Conservation (phyloP, 495 filamentous ascomycete species). For the Cercophora scortea region DNA sequence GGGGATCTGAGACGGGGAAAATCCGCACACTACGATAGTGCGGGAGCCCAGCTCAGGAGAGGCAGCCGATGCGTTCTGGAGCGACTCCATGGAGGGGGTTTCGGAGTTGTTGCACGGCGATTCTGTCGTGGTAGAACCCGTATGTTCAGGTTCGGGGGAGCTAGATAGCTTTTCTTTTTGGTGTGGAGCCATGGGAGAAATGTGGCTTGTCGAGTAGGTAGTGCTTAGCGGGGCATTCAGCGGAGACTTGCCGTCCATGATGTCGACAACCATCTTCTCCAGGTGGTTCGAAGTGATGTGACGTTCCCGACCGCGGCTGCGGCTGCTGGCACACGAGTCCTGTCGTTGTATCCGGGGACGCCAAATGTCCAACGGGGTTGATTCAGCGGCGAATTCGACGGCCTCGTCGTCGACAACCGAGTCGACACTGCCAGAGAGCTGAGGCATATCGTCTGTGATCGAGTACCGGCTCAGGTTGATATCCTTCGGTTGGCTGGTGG, state of each 20-base stretch:
- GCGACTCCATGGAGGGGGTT: slow-evolving; percentile 17
- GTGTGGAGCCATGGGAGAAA: slow-evolving; percentile 13
- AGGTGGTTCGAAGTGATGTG: slow-evolving; percentile 84
- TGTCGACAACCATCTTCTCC: slow-evolving; percentile 78
- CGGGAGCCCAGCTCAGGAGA: slow-evolving; percentile 29
- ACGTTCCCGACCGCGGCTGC: slow-evolving; percentile 68
- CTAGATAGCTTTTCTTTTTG: slow-evolving; percentile 18
- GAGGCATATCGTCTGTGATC: slow-evolving; percentile 54
- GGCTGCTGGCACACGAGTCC: slow-evolving; percentile 46
- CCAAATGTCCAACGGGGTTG: slow-evolving; percentile 46
- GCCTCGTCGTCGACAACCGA: slow-evolving; percentile 71
- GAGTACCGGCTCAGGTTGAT: slow-evolving; percentile 27
- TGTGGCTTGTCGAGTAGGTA: slow-evolving; percentile 6
- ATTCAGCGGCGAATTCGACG: slow-evolving; percentile 57
- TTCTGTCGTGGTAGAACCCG: slow-evolving; percentile 33
- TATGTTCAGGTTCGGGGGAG: slow-evolving; percentile 14
- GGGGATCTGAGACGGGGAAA: slow-evolving; percentile 70
- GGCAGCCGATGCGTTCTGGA: slow-evolving; percentile 25
- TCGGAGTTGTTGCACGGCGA: slow-evolving; percentile 23
- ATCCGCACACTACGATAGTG: slow-evolving; percentile 76
- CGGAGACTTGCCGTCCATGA: slow-evolving; percentile 76
- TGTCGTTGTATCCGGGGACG: slow-evolving; percentile 50
- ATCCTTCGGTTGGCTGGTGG: slow-evolving; percentile 38
- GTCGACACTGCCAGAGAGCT: slow-evolving; percentile 86
- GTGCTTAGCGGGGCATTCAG: slow-evolving; percentile 48